These are phyloP conservation scores for Hyparrhenia diplandra DNA, from an alignment of 176 grass and related monocot species.

Conservation along the genomic window DNA sequence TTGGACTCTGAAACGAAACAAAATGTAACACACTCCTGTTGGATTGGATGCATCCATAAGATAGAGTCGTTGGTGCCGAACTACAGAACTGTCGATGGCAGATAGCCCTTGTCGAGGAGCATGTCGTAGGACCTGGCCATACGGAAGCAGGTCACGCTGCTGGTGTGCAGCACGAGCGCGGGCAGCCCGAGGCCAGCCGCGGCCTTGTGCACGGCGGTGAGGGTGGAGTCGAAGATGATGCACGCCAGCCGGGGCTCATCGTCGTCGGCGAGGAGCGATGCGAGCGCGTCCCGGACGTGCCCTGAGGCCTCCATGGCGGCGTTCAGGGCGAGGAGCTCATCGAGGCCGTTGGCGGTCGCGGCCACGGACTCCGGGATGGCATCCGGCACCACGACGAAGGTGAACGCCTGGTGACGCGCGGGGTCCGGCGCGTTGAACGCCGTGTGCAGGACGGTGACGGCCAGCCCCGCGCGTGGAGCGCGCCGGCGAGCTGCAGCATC, in stretches of 20 bases:
- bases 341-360: background rate
- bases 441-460: background rate
- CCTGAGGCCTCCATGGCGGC: background rate
- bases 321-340: constrained; percentile 22
- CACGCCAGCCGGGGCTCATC: background rate
- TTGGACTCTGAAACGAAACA: background rate
- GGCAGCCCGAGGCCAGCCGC: too few species aligned
- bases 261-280: background rate
- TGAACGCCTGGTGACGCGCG: background rate
- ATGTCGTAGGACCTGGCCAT: constrained; percentile 18
- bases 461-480: background rate
- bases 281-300: background rate
- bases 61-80: too few species aligned
- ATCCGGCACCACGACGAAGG: constrained; percentile 1
- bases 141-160: background rate
- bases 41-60: too few species aligned
- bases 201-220: background rate
- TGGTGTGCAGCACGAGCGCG: constrained; percentile 11
- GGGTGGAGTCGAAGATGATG: constrained; percentile 10
- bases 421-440: background rate
- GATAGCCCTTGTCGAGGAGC: constrained; percentile 29
- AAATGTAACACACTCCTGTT: too few species aligned
- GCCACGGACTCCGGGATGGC: background rate
- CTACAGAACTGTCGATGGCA: constrained; percentile 9
- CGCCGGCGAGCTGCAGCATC: background rate